phyloP scores from a whole-genome alignment of 176 grass and related monocot genomes.

The Rhynchospora breviuscula region DNA sequence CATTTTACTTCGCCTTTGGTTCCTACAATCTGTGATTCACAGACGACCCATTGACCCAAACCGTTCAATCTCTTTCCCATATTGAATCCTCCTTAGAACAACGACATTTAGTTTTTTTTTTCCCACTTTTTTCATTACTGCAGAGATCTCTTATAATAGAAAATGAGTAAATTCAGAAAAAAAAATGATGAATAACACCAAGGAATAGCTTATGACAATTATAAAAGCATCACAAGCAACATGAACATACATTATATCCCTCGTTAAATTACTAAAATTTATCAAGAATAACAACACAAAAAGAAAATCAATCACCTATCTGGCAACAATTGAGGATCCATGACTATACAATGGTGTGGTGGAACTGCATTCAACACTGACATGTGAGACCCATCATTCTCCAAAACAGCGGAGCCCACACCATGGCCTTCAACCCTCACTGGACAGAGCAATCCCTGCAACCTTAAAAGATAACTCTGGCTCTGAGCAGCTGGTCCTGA shows the following conservation, averaged over 20 bases:
- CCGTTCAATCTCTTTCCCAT: too few relatives aligned
- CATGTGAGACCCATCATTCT: not conserved
- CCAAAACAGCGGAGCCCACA: not conserved
- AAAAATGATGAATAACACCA: not conserved
- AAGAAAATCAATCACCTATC: not conserved
- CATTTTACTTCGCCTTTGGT: too few relatives aligned
- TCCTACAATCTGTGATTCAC: too few relatives aligned
- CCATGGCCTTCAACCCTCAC: slow-evolving; percentile 12
- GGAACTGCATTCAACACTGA: not conserved
- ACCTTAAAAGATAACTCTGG: slow-evolving; percentile 22
- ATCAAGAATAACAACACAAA: not conserved
- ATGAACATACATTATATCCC: not conserved
- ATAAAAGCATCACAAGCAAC: not conserved
- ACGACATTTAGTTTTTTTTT: not conserved
- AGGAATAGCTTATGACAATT: not conserved
- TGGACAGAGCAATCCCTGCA: slow-evolving; percentile 17
- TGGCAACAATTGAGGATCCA: slow-evolving; percentile 7
- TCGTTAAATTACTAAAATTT: not conserved
- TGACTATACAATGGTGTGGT: not conserved
- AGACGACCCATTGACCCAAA: too few relatives aligned
- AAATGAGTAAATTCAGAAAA: not conserved
- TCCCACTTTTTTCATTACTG: not conserved
- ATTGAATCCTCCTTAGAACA: too few relatives aligned
- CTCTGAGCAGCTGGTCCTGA: slow-evolving; percentile 13
- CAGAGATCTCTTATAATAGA: not conserved